phyloP scores from a whole-genome alignment of 1,284 basidiomycete genomes.

The Sanghuangporus baumii region DNA sequence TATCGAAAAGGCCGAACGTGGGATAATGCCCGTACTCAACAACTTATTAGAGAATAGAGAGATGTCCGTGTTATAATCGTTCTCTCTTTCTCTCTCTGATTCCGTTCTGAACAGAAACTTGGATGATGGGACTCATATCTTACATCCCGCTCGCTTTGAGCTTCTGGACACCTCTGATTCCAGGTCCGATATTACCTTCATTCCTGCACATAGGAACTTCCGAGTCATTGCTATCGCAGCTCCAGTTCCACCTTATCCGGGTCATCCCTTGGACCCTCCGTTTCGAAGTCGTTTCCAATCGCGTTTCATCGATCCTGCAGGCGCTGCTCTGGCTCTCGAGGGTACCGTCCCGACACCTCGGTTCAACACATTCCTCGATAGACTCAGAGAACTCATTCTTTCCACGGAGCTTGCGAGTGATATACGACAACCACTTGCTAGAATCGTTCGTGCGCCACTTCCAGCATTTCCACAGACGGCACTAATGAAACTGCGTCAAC shows the following conservation, averaged over 20 bases:
- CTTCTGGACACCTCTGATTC: constrained; percentile 33
- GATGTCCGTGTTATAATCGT: constrained; percentile 37
- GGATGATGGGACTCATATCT: constrained; percentile 68
- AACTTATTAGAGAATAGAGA: constrained; percentile 65
- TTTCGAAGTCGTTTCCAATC: constrained; percentile 66
- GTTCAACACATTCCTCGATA: constrained; percentile 25
- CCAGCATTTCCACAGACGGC: constrained; percentile 62
- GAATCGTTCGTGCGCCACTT: constrained; percentile 44
- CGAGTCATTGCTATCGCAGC: constrained; percentile 60
- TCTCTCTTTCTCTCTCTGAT: not conserved
- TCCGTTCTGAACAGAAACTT: constrained; percentile 40
- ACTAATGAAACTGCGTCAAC: constrained; percentile 40
- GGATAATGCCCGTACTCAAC: constrained; percentile 51
- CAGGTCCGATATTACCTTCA: constrained; percentile 32
- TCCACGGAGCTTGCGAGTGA: constrained; percentile 58
- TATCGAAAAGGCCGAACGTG: constrained; percentile 64
- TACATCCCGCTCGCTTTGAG: constrained; percentile 53
- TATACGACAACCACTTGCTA: constrained; percentile 43
- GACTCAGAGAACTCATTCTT: constrained; percentile 49
- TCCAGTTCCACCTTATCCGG: constrained; percentile 60
- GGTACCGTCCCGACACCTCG: not conserved
- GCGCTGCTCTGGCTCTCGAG: constrained; percentile 43
- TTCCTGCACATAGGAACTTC: constrained; percentile 58
- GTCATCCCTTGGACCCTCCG: constrained; percentile 61
- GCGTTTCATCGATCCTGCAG: constrained; percentile 57